Evolutionary conservation across 257 asterid species (phyloP).

Genomic region (Salvia rosmarinus): DNA sequence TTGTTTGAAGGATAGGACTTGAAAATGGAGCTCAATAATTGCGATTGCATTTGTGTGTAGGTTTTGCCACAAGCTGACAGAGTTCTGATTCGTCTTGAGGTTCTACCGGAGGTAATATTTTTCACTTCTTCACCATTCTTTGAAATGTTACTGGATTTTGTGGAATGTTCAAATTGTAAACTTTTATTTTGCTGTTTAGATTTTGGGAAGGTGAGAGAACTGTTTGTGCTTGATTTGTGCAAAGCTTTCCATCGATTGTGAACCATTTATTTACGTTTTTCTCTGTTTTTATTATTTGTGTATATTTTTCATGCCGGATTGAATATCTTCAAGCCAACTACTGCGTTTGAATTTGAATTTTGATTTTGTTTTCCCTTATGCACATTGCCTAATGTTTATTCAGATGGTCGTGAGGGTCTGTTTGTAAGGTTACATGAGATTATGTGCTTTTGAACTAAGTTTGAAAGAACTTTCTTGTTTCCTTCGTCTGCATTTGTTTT

Average conservation of each 20-base stretch:
- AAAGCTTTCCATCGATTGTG: neutral
- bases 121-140: neutral
- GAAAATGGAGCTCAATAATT: constrained; percentile 18
- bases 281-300: neutral
- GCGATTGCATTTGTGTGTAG: constrained; percentile 38
- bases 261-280: neutral
- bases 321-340: neutral
- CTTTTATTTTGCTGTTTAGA: neutral
- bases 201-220: neutral
- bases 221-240: neutral
- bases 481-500: neutral
- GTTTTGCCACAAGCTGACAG: constrained; percentile 94
- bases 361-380: neutral
- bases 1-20: neutral
- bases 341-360: neutral
- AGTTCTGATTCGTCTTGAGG: constrained; percentile 80
- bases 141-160: neutral
- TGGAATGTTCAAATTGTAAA: neutral
- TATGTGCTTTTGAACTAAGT: neutral
- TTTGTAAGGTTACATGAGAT: neutral
- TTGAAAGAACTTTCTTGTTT: neutral
- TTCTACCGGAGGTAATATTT: constrained; percentile 62
- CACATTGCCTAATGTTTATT: neutral
- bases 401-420: neutral
- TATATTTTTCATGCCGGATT: neutral